Base-by-base conservation (phyloP, 1,284 basidiomycete species). In the Marasmius oreades region DNA sequence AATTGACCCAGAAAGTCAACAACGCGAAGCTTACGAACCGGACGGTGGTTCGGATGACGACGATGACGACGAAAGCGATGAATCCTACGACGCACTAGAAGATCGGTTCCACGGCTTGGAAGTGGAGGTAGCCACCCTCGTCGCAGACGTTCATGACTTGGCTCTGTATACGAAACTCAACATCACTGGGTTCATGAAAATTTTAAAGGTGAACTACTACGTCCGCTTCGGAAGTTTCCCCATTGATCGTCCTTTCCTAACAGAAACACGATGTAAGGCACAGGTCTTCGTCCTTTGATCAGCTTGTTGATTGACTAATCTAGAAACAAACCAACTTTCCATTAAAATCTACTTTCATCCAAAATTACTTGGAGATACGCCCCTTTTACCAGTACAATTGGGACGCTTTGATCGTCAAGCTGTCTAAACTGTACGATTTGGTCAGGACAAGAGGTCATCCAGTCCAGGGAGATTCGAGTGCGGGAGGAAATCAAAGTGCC, bases 121-220 rank as follows among this genome's bases (percentile, higher is more conserved):
- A 73, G 95, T 98, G 67, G 93, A 97, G 68, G 92, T 99, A 24
- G 95, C 96, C 0, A 91, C 86, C 47, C 85, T 99, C 55, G 96
- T 99, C 24, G 96, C 97, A 2, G 97, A 99, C 67, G 96, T 99
- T 7, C 97, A 99, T 69, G 97, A 99, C 72, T 81, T 99, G 26
- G 95, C 96, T 11, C 76, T 96, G 54, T 96, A 95, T 72, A 91
- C 92, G 5, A 98, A 98, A 73, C 82, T 98, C 62, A 98, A 98
- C 72, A 94, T 93, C 69, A 96, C 97, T 0, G 97, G 97, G 8
- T 99, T 99, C 73, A 92, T 98, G 81, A 99, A 99, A 77, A 99
- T 99, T 62, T 81, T 98, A 62, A 99, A 99, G 82, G 88, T 86
- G 52, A 14, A 63, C 59, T 39, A 28, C 52, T 16, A 51, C 46